A percentile compares a stretch with the other conserved stretches of the same genome.
Evolutionary conservation across 2,329 filamentous ascomycete species (phyloP).

Genomic region (Ophiostoma quercus): DNA sequence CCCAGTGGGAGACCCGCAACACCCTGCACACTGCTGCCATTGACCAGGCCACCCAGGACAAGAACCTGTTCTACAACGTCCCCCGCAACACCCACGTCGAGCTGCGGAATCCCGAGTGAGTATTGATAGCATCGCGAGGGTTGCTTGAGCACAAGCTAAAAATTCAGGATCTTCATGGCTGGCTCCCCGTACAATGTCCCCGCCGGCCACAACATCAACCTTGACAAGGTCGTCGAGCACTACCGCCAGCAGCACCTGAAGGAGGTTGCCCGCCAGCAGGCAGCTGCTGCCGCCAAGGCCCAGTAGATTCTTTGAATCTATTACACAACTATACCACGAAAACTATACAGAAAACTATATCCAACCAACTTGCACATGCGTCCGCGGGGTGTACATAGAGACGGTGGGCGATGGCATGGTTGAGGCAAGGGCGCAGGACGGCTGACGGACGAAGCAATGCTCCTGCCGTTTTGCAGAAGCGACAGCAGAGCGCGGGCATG

Average conservation of each 20-base stretch:
- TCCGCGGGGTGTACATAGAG: neutral
- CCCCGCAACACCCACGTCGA: constrained; percentile 46
- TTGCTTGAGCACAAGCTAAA: constrained; percentile 9
- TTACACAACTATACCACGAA: neutral
- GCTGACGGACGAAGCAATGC: neutral
- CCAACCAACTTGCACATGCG: neutral
- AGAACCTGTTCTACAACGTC: constrained; percentile 48
- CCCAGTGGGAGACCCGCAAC: constrained; percentile 50
- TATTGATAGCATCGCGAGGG: no score
- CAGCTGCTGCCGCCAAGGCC: constrained; percentile 30
- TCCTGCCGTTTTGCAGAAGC: neutral
- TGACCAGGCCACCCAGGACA: constrained; percentile 55
- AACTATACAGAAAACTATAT: neutral
- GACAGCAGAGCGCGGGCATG: neutral
- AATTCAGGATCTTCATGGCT: constrained; percentile 44
- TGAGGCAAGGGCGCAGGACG: neutral
- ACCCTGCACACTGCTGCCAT: constrained; percentile 46
- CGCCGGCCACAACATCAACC: constrained; percentile 50
- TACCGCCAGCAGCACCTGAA: constrained; percentile 51
- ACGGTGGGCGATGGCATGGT: neutral
- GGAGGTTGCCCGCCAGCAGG: constrained; percentile 52
- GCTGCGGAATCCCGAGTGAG: constrained; percentile 55
- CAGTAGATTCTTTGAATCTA: constrained; percentile 30
- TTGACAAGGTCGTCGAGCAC: constrained; percentile 54
- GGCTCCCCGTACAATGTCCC: constrained; percentile 50